phyloP scores from a whole-genome alignment of 306 rosid species.

The Citrullus amarus region DNA sequence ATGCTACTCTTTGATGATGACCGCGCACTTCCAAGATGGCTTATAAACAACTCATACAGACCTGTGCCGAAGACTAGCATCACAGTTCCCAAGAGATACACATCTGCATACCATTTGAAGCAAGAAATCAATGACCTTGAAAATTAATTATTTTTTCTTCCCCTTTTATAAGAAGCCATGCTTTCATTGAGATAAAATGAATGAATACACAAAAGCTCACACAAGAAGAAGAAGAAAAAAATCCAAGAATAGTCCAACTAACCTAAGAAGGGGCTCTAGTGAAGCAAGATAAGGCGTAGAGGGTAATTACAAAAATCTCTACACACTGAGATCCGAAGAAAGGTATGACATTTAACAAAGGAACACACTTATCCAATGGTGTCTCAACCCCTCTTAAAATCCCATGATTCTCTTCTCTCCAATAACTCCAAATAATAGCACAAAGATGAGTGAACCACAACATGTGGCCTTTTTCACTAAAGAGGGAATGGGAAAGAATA shows the following conservation, averaged over 20 bases:
- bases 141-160: background rate
- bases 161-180: background rate
- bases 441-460: background rate
- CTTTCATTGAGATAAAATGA: background rate
- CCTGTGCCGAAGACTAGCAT: slow-evolving; percentile 99
- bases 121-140: background rate
- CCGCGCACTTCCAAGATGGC: slow-evolving; percentile 48
- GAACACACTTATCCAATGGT: background rate
- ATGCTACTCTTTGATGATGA: slow-evolving; percentile 29
- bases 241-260: background rate
- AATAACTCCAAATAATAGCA: background rate
- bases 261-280: background rate
- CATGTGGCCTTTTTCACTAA: background rate
- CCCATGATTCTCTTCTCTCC: background rate
- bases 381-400: background rate
- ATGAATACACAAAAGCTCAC: background rate
- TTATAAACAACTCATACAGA: slow-evolving; percentile 84
- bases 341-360: background rate
- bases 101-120: slow-evolving; percentile 42
- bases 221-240: background rate
- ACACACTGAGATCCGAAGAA: background rate
- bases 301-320: background rate
- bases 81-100: slow-evolving; percentile 91
- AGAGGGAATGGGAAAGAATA: background rate
- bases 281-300: background rate